Percentiles rank a stretch among this genome's conserved stretches.
Evolutionary conservation across 148 eudicot species (phyloP).

Genomic region (Vaccinium myrtillus): DNA sequence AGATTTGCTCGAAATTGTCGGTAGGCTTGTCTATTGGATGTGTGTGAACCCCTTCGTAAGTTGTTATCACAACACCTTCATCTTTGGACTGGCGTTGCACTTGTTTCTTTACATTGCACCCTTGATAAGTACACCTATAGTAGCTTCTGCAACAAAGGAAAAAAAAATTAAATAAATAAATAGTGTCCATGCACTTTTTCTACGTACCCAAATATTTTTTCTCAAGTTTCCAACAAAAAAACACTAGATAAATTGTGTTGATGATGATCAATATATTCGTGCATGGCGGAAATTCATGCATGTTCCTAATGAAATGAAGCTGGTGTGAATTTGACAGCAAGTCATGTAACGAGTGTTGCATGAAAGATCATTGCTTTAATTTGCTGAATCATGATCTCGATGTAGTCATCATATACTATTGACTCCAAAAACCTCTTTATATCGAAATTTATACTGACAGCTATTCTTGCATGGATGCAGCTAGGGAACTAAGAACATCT

Average conservation of each 20-base stretch:
- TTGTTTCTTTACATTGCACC: conserved; percentile 76
- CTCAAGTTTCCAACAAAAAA: no score
- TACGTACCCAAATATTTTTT: neutral
- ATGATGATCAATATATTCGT: neutral
- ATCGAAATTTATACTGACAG: neutral
- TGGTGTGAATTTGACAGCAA: neutral
- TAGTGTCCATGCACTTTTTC: neutral
- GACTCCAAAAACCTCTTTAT: neutral
- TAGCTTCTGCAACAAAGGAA: conserved; percentile 45
- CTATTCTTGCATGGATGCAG: neutral
- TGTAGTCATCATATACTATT: no score
- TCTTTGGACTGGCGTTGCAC: conserved; percentile 59
- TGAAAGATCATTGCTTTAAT: neutral
- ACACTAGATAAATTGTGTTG: no score
- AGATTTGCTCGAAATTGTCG: conserved; percentile 64
- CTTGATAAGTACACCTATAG: conserved; percentile 58
- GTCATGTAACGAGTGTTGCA: neutral
- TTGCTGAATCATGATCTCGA: no score
- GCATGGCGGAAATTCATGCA: neutral
- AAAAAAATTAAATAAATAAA: neutral
- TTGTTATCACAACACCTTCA: conserved; percentile 63
- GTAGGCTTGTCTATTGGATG: conserved; percentile 55
- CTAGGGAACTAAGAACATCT: neutral
- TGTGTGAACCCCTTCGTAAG: conserved; percentile 67
- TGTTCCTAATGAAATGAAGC: neutral